A percentile compares a stretch with the other conserved stretches of the same genome.
Evolutionary conservation across 805 yeast genomes (phyloP).

Genomic region (Lipomyces starkeyi): DNA sequence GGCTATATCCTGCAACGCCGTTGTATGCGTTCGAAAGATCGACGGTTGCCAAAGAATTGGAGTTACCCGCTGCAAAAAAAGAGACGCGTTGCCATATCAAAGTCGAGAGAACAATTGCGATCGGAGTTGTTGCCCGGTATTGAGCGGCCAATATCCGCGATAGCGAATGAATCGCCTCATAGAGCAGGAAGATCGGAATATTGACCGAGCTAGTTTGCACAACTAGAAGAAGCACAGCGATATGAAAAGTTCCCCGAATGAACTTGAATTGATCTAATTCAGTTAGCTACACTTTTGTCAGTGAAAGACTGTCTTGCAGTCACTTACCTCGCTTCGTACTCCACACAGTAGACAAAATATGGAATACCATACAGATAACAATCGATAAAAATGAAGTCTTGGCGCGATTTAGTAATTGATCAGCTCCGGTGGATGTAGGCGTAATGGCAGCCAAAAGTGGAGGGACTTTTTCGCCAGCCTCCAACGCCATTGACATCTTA

Average conservation of each 20-base stretch:
- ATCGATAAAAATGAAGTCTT: conserved; percentile 42
- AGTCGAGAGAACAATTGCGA: conserved; percentile 25
- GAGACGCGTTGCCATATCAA: conserved; percentile 68
- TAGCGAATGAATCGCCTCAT: conserved; percentile 43
- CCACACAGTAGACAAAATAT: conserved; percentile 23
- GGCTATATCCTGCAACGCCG: conserved; percentile 75
- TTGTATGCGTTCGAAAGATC: conserved; percentile 92
- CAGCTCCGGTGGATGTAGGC: conserved; percentile 10
- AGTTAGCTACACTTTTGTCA: conserved; percentile 36
- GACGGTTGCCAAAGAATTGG: conserved; percentile 89
- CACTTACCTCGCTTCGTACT: conserved; percentile 16
- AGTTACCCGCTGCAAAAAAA: conserved; percentile 87
- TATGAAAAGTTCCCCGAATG: conserved; percentile 29
- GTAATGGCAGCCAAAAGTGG: conserved; percentile 4
- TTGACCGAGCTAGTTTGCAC: conserved; percentile 62
- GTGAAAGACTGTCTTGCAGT: conserved; percentile 38
- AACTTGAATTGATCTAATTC: conserved; percentile 17
- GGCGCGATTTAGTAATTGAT: conserved; percentile 40
- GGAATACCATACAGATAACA: conserved; percentile 26
- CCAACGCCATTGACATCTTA: conserved; percentile 59
- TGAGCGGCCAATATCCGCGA: conserved; percentile 31
- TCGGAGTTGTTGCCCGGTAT: not conserved
- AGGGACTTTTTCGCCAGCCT: conserved; percentile 64
- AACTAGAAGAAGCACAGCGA: conserved; percentile 39
- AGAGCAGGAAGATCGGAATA: conserved; percentile 60